Conservation (phyloP, 306 rosid genomes). For the Pyrus bretschneideri region DNA sequence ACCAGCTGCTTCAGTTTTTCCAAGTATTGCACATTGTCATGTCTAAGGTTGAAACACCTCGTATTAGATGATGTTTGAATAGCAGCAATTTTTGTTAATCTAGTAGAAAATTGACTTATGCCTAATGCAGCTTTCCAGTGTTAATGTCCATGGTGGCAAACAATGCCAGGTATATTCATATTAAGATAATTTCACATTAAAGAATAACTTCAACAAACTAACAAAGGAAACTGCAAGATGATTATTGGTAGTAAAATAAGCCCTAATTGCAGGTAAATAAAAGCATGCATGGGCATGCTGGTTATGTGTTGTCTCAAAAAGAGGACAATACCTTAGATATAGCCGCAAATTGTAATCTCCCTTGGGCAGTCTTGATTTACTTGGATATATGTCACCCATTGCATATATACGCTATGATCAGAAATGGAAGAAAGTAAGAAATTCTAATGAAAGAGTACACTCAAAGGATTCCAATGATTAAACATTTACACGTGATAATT, state of each 20-base stretch:
- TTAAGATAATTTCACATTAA: background rate
- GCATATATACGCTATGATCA: constrained; percentile 62
- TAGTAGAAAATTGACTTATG: background rate
- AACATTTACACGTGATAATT: too few species aligned
- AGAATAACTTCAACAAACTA: background rate
- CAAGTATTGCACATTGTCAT: constrained; percentile 80
- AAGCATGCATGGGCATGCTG: background rate
- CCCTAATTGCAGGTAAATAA: background rate
- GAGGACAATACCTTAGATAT: constrained; percentile 56
- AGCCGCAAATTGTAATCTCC: constrained; percentile 84
- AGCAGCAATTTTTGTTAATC: background rate
- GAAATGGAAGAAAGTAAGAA: constrained; percentile 13
- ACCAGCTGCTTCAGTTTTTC: constrained; percentile 90
- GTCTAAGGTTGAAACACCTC: constrained; percentile 41
- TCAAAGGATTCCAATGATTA: background rate
- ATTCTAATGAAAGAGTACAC: background rate
- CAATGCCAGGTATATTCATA: background rate
- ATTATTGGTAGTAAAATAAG: background rate
- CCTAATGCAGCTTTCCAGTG: background rate
- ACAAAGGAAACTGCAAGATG: background rate
- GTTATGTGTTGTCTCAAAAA: constrained; percentile 9
- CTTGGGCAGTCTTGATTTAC: constrained; percentile 66
- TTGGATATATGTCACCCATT: constrained; percentile 84
- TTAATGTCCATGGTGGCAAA: background rate
- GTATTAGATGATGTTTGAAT: background rate